Evolutionary conservation across 108 stramenopile genomes (phyloP), one percentile per base, ranked within the genome.

Genomic region (Cyclotella baltica): DNA sequence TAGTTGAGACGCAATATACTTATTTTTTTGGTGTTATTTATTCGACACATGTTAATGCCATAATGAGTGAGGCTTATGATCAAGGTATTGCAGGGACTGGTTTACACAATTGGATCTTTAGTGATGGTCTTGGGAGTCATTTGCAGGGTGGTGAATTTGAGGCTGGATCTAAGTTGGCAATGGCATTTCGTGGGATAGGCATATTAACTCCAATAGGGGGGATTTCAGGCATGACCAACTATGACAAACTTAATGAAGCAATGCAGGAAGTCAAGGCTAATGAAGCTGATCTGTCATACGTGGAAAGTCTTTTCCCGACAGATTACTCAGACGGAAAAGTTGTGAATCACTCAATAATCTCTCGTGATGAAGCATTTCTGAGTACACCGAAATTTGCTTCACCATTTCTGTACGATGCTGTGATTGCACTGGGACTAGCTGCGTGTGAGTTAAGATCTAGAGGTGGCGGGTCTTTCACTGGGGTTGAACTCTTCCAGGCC

Each of bases 321-420:
- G 59, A 57, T 27, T 46, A 70, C 31, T 1, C 57, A 19, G 50
- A 62, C 27, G 62, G 62, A 18, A 25, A 37, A 28, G 34, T 43
- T 19, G 36, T 56, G 11, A 56, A 64, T 66, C 51, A 81, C 62
- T n/a, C 81, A 23, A 70, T 36, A 2, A 30, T 75, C 27, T 36
- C 52, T 36, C 52, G 51, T 16, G 43, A 63, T 10, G 58, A 62
- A 22, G 35, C 72, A 4, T 72, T 63, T 35, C 34, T 65, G 22
- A 28, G 28, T 22, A 36, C 27, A 19, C 13, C 72, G n/a, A 72
- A 65, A 25, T 23, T 74, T n/a, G 36, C 52, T 3, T 28, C 78
- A 8, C 63, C 76, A 4, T 85, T 88, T 51, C 10, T 79, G 11
- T 91, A 88, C 57, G 90, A 91, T 71, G 83, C 90, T 20, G 63